Conservation (phyloP, 345 rosid species). For the Dimocarpus longan region DNA sequence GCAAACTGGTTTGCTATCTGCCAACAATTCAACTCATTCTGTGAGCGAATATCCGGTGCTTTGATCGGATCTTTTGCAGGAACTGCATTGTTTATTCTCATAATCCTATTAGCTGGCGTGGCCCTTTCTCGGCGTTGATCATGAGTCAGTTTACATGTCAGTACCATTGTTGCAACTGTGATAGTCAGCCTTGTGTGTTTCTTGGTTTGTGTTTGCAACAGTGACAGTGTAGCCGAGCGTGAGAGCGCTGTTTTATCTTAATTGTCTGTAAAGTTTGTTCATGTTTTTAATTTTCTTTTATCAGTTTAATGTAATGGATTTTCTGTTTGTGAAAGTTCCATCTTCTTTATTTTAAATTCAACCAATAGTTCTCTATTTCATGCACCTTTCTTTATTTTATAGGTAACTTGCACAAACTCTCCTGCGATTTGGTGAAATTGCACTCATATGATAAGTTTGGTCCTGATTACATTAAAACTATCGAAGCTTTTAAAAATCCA, state of each 20-base stretch:
- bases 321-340: not conserved
- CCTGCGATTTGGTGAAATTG: too few species aligned
- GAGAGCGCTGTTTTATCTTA: not conserved
- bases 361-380: too few species aligned
- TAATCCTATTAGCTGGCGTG: conserved; percentile 50
- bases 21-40: conserved; percentile 79
- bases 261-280: not conserved
- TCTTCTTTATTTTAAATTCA: not conserved
- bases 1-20: conserved; percentile 78
- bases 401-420: too few species aligned
- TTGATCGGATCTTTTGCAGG: conserved; percentile 71
- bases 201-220: conserved; percentile 15
- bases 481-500: too few species aligned
- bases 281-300: not conserved
- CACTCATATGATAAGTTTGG: too few species aligned
- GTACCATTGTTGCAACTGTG: conserved; percentile 1
- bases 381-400: too few species aligned
- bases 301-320: not conserved
- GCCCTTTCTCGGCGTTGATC: conserved; percentile 56
- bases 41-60: conserved; percentile 72
- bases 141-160: conserved; percentile 6
- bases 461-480: too few species aligned
- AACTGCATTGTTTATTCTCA: conserved; percentile 40
- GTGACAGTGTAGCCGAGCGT: not conserved
- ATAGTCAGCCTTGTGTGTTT: not conserved